These are phyloP conservation scores for Rhizopogon roseolus DNA, from an alignment of 768 basidiomycete genomes.

Conservation along the genomic window DNA sequence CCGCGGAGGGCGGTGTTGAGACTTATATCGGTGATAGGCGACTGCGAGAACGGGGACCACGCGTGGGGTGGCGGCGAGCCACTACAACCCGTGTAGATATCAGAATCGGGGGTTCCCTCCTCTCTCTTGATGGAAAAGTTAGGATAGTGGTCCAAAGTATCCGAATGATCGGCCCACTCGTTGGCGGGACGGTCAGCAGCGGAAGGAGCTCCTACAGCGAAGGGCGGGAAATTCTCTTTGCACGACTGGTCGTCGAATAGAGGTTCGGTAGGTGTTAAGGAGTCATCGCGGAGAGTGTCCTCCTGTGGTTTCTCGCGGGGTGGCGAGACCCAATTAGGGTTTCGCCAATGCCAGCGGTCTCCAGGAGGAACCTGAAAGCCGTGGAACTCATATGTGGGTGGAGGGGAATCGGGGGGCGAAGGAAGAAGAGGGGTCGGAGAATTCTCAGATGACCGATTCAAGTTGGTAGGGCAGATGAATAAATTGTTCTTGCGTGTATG, in stretches of 20 bases:
- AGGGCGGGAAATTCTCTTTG: neutral
- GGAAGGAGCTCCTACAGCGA: neutral
- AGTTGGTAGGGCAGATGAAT: slow-evolving; percentile 22
- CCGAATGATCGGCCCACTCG: slow-evolving; percentile 3
- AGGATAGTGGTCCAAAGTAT: neutral
- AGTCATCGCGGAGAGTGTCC: slow-evolving; percentile 1
- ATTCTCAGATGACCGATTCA: slow-evolving; percentile 10
- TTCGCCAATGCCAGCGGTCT: slow-evolving; percentile 28
- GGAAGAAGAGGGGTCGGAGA: slow-evolving; percentile 14
- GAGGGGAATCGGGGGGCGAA: slow-evolving; percentile 24
- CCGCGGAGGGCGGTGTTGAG: slow-evolving; percentile 20
- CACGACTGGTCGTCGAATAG: slow-evolving; percentile 14
- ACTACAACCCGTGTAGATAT: slow-evolving; percentile 9
- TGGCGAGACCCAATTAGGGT: slow-evolving; percentile 29
- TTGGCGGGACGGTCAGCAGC: slow-evolving; percentile 3
- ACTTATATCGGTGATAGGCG: slow-evolving; percentile 18
- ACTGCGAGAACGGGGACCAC: slow-evolving; percentile 24
- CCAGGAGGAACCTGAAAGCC: slow-evolving; percentile 25
- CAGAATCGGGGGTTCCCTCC: slow-evolving; percentile 7
- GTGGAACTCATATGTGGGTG: slow-evolving; percentile 15
- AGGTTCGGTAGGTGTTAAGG: slow-evolving; percentile 27
- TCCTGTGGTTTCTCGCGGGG: slow-evolving; percentile 15
- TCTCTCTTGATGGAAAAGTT: neutral
- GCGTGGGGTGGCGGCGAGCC: slow-evolving; percentile 18
- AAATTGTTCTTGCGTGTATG: slow-evolving; percentile 27